Conservation (phyloP, 371 early-diverging fungal species). For the Rhizopus stolonifer region DNA sequence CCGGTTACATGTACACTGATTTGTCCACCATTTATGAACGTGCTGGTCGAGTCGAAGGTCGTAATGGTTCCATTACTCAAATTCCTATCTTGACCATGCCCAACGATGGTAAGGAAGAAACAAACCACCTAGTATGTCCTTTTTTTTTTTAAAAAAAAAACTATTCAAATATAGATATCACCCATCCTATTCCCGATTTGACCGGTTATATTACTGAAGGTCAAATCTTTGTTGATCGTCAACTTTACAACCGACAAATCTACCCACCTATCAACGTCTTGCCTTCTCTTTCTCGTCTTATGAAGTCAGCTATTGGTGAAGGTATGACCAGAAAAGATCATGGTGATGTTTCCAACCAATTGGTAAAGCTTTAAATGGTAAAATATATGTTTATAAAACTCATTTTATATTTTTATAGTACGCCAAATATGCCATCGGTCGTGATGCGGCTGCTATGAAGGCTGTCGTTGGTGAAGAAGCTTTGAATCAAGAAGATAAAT, state of each 20-base stretch:
- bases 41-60: constrained; percentile 99
- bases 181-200: constrained; percentile 99
- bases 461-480: constrained; percentile 99
- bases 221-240: constrained; percentile 99
- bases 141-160: too few relatives aligned
- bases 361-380: too few relatives aligned
- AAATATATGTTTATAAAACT: too few relatives aligned
- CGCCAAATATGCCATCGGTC: constrained; percentile 99
- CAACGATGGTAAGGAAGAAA: constrained; percentile 86
- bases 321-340: constrained; percentile 99
- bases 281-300: constrained; percentile 98
- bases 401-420: constrained; percentile 58
- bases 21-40: constrained; percentile 99
- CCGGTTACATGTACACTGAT: constrained; percentile 99
- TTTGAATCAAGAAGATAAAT: constrained; percentile 97
- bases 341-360: constrained; percentile 99
- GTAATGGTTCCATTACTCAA: constrained; percentile 99
- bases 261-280: constrained; percentile 99
- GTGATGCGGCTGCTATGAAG: constrained; percentile 99
- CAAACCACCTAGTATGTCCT: not conserved
- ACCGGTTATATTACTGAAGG: constrained; percentile 99
- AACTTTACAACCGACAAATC: constrained; percentile 99
- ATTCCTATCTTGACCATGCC: constrained; percentile 99
- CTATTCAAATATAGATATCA: constrained; percentile 94
- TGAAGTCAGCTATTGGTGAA: constrained; percentile 99